A percentile compares a stretch with the other conserved stretches of the same genome.
Evolutionary conservation across 352 stramenopile genomes (phyloP).

Genomic region (Thraustochytrium striatum): DNA sequence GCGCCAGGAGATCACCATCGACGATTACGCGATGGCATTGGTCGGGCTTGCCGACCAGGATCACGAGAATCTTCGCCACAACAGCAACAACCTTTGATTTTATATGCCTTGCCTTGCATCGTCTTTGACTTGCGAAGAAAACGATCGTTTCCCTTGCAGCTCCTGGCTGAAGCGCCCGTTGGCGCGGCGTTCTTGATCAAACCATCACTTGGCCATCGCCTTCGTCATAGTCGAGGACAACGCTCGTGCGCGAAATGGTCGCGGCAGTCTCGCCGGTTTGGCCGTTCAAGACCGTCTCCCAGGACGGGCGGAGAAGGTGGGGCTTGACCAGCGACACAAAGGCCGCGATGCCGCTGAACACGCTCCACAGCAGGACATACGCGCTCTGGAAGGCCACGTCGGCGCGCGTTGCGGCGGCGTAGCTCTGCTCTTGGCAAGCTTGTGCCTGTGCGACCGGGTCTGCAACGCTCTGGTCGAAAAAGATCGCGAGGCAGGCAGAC

Average conservation of each 20-base stretch:
- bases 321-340: background rate
- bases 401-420: background rate
- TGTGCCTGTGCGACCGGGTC: background rate
- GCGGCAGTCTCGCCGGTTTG: background rate
- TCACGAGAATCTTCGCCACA: no score
- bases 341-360: background rate
- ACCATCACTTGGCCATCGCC: background rate
- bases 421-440: background rate
- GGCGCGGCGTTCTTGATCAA: background rate
- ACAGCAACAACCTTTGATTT: no score
- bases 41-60: no score
- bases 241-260: background rate
- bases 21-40: no score
- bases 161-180: no score
- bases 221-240: background rate
- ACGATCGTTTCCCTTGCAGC: no score
- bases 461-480: background rate
- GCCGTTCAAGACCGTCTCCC: background rate
- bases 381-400: background rate
- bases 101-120: no score
- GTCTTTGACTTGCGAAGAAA: no score
- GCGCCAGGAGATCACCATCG: no score
- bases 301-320: background rate
- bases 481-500: background rate
- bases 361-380: background rate